Evolutionary conservation across 2,329 filamentous ascomycete species (phyloP), one percentile per base, ranked within the genome.

Genomic region (Aspergillus sp.): DNA sequence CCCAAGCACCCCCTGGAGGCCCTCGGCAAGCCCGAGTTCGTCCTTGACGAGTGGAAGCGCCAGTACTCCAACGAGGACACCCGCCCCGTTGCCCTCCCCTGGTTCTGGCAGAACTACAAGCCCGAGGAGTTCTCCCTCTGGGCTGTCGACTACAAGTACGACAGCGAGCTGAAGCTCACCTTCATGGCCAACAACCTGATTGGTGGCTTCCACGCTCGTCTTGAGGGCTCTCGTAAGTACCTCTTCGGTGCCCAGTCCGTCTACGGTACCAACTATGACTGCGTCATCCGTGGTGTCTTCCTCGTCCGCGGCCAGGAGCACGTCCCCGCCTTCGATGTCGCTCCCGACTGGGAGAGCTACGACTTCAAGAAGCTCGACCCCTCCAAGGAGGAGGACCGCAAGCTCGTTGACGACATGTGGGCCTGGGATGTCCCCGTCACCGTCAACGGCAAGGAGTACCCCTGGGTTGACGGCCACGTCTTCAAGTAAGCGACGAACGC

Each of bases 151-250:
- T 99, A 96, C 87, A 96, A 96, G 87, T 99, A 99, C 84, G 95
- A 96, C 78, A 86, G 96, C 57, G 94, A 99, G 86, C 84, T 99
- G 64, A 96, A 90, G 71, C 81, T 94, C 77, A 89, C 88, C 71
- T 99, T 99, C 89, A 99, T 99, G 94, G 93, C 90, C 66, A 90
- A 88, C 83, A 99, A 99, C 85, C 81, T 97, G 76, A 93, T 99
- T 73, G 92, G 89, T 78, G 94, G 94, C 75, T 96, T 99, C 85
- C 95, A 96, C 81, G 84, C 85, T 75, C 94, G 94, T 82, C 90
- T 99, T 56, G 94, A 99, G 84, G 94, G 74, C 60, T 96, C 90
- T 72, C 92, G 94, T 82, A 99, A 99, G 87, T 96, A 90, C 84
- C 78, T 99, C 73, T 97, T 99, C 79, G 94, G 94, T 66, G 85